Percentiles rank a stretch among this genome's conserved stretches.
Evolutionary conservation across 306 rosid species (phyloP).

Genomic region (Astragalus glycyphyllos): DNA sequence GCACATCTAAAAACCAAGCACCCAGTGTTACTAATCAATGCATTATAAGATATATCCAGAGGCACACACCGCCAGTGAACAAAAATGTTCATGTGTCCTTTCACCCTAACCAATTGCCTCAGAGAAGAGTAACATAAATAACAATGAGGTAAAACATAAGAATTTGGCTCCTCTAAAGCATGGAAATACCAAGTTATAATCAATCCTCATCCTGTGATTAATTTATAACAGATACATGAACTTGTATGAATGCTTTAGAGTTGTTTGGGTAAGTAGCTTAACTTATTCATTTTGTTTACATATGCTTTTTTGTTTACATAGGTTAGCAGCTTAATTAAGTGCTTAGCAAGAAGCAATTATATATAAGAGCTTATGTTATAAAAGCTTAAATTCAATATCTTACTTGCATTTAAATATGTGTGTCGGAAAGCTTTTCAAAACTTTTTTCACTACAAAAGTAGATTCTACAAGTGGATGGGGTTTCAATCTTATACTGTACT

Average conservation of each 20-base stretch:
- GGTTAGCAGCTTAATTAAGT: background rate
- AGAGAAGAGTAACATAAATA: background rate
- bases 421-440: background rate
- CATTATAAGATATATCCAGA: conserved; percentile 15
- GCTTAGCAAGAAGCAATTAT: background rate
- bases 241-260: background rate
- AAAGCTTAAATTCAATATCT: background rate
- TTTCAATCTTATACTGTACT: background rate
- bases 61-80: background rate
- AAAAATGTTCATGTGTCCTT: conserved; percentile 10
- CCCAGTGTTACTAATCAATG: conserved; percentile 30
- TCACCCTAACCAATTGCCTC: conserved; percentile 1
- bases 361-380: background rate
- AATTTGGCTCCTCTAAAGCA: background rate
- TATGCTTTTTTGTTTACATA: too few relatives aligned
- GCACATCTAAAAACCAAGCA: conserved; percentile 62
- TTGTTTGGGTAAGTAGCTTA: background rate
- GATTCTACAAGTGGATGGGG: background rate
- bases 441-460: background rate
- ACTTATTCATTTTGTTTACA: too few relatives aligned
- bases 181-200: background rate
- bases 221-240: background rate
- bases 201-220: background rate
- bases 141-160: background rate
- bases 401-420: too few relatives aligned